These are phyloP conservation scores for Penicillium turbatum DNA, from an alignment of 495 filamentous ascomycete species.

Conservation along the genomic window DNA sequence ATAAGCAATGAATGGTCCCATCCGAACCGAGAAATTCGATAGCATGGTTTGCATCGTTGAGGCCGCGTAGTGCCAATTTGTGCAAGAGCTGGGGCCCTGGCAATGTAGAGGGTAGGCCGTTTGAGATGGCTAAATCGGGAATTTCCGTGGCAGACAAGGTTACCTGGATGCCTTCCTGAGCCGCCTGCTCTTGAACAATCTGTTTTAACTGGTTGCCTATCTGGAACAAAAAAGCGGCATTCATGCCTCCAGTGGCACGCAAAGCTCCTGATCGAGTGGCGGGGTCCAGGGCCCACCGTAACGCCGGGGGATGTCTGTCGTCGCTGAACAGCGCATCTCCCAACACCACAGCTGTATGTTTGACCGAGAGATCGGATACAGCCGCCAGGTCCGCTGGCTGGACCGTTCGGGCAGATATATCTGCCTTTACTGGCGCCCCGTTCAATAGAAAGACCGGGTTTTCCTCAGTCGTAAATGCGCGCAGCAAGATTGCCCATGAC, in stretches of 20 bases:
- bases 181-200: conserved; percentile 19
- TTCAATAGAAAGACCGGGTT: conserved; percentile 35
- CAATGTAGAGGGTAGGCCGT: conserved; percentile 49
- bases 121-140: conserved; percentile 55
- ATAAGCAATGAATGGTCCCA: conserved; percentile 41
- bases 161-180: conserved; percentile 12
- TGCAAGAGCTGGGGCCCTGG: conserved; percentile 63
- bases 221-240: conserved; percentile 19
- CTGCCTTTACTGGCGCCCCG: conserved; percentile 27
- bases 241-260: conserved; percentile 23
- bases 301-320: not conserved
- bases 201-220: conserved; percentile 25
- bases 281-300: conserved; percentile 22
- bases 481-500: conserved; percentile 40
- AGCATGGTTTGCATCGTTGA: conserved; percentile 30
- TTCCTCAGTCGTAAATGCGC: conserved; percentile 34
- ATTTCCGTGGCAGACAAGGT: conserved; percentile 12
- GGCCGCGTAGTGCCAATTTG: conserved; percentile 47
- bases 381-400: conserved; percentile 14
- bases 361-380: conserved; percentile 12
- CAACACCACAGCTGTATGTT: conserved; percentile 18
- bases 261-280: conserved; percentile 21
- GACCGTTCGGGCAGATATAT: conserved; percentile 26
- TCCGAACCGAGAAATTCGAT: conserved; percentile 57
- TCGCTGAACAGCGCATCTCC: conserved; percentile 5